These are phyloP conservation scores for Schizophyllum commune DNA, from an alignment of 1,284 basidiomycete genomes.

Conservation along the genomic window DNA sequence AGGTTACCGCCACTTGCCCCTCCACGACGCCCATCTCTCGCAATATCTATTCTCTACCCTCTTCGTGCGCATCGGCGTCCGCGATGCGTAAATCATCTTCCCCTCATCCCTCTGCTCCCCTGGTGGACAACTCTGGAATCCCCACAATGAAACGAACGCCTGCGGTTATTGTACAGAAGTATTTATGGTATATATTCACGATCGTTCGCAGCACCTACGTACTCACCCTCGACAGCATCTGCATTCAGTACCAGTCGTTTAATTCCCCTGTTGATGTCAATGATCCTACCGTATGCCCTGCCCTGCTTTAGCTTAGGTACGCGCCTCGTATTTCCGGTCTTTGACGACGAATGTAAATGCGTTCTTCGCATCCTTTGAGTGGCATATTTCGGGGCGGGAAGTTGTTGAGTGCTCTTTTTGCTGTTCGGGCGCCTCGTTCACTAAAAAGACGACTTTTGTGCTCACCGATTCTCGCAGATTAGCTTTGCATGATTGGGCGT, in stretches of 20 bases:
- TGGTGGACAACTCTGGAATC: not conserved
- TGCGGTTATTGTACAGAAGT: not conserved
- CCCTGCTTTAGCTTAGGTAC: not conserved
- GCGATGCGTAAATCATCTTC: constrained; percentile 19
- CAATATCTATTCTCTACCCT: constrained; percentile 86
- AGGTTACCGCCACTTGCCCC: constrained; percentile 85
- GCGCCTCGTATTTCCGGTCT: not conserved
- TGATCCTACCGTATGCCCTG: not conserved
- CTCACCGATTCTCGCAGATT: too few relatives aligned
- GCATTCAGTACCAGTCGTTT: not conserved
- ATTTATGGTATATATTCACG: not conserved
- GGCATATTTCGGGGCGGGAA: too few relatives aligned
- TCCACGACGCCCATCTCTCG: constrained; percentile 76
- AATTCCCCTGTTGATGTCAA: not conserved
- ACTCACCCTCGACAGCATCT: not conserved
- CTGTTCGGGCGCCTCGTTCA: too few relatives aligned
- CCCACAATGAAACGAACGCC: not conserved
- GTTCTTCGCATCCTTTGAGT: too few relatives aligned
- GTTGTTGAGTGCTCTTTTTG: too few relatives aligned
- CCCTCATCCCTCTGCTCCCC: too few relatives aligned
- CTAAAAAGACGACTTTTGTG: too few relatives aligned
- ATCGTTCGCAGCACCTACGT: not conserved
- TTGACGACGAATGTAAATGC: not conserved
- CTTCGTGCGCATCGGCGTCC: constrained; percentile 59
- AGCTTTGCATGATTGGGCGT: too few relatives aligned